Base-by-base conservation (phyloP, 768 basidiomycete species). In the Hypsizygus marmoreus region DNA sequence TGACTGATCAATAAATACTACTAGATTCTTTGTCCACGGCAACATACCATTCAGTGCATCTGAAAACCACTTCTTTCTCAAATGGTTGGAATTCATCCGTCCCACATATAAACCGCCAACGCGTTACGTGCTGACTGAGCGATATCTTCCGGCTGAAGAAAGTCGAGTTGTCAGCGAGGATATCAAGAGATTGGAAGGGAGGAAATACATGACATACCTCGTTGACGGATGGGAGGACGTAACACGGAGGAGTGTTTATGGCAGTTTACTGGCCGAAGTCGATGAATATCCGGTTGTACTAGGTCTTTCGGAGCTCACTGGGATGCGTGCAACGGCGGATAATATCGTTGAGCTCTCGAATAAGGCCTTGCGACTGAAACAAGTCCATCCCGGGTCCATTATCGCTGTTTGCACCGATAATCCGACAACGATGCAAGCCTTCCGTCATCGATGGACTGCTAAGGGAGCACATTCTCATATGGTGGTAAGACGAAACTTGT, bases 321-420 rank as follows among this genome's bases (percentile, higher is more conserved):
- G 45, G 3, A 47, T 32, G 0, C 28, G 29, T 5, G 28, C 37
- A 11, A 47, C 25, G 10, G 66, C 64, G 10, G 56, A 56, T 2
- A 47, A 54, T 9, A 31, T 61, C 4, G 25, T 63, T 31, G 56
- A 58, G 2, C 36, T 54, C 2, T 37, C 55, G 1, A 13, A 53
- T 10, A 43, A 56, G 3, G 60, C 56, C 4, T 28, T 66, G 17
- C 6, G 44, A 19, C 47, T 28, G 10, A 65, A 60, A 57, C 4
- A 20, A 56, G 9, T 43, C 1, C 50, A 62, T 45, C 51, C 36
- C 1, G 17, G 30, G 12, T 55, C 51, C 33, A 35, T 68, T 26
- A 55, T 65, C 45, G 59, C 61, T 1, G 10, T 54, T 0, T 60
- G 54, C 9, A 69, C 63, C 0, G 63, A 69, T 40, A 68, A 68